phyloP scores from a whole-genome alignment of 2,329 filamentous ascomycete genomes.

The Aaosphaeria arxii region DNA sequence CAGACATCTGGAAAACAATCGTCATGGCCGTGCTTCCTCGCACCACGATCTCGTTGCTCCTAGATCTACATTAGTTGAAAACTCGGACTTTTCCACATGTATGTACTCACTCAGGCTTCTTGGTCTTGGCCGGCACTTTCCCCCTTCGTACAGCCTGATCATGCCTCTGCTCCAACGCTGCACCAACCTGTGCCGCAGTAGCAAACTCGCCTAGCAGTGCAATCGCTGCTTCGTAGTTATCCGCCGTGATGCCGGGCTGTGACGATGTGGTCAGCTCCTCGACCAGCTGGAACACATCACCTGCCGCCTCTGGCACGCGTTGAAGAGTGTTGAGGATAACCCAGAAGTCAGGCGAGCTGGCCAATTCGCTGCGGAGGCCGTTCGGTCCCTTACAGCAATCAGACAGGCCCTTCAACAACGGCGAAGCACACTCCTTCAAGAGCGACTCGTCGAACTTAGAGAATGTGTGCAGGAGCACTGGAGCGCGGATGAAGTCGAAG shows the following conservation, averaged over 20 bases:
- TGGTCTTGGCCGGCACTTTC: conserved; percentile 50
- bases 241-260: conserved; percentile 83
- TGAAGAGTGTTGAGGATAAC: conserved; percentile 77
- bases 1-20: conserved; percentile 78
- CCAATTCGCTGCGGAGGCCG: conserved; percentile 83
- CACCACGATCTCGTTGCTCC: conserved; percentile 64
- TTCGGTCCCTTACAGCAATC: conserved; percentile 76
- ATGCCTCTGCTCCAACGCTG: conserved; percentile 65
- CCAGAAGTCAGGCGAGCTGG: conserved; percentile 97
- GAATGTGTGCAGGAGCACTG: conserved; percentile 86
- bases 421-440: conserved; percentile 70
- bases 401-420: conserved; percentile 75
- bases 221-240: conserved; percentile 91
- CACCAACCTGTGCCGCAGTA: conserved; percentile 72
- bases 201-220: conserved; percentile 86
- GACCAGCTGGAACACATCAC: conserved; percentile 82
- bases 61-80: neutral
- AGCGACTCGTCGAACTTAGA: conserved; percentile 79
- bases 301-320: conserved; percentile 65
- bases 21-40: conserved; percentile 78
- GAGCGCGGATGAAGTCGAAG: conserved; percentile 85
- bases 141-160: conserved; percentile 53
- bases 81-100: neutral
- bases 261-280: conserved; percentile 68
- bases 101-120: conserved; percentile 54